phyloP scores from a whole-genome alignment of 2,329 filamentous ascomycete genomes.

The Fusarium veterinarium region DNA sequence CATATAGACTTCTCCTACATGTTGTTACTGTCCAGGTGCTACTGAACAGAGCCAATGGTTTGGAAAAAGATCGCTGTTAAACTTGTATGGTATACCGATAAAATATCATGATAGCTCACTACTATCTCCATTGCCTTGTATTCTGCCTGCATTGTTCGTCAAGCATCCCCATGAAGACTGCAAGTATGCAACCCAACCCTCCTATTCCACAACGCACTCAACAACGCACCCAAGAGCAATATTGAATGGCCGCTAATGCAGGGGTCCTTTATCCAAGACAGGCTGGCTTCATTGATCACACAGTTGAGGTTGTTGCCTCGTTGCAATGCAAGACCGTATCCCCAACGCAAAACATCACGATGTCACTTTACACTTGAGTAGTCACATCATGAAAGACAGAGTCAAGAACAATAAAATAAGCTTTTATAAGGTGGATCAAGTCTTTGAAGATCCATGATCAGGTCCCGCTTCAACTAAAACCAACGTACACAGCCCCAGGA shows the following conservation, averaged over 20 bases:
- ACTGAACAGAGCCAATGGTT: neutral
- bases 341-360: neutral
- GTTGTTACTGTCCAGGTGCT: neutral
- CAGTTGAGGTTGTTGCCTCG: neutral
- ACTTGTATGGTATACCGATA: neutral
- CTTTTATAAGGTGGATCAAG: neutral
- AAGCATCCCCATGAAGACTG: neutral
- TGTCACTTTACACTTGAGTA: neutral
- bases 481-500: conserved; percentile 1
- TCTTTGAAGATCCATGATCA: neutral
- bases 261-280: neutral
- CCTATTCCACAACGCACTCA: neutral
- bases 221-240: neutral
- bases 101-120: neutral
- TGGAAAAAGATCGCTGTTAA: neutral
- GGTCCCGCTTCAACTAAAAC: neutral
- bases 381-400: neutral
- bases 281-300: too few species aligned
- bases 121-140: neutral
- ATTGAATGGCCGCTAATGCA: neutral
- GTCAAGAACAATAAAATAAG: neutral
- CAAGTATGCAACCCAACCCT: neutral
- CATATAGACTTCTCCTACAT: neutral
- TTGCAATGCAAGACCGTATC: neutral
- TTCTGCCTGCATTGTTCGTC: neutral